Base-by-base conservation (phyloP, 805 yeast species). In the Candida sakaeoensis region DNA sequence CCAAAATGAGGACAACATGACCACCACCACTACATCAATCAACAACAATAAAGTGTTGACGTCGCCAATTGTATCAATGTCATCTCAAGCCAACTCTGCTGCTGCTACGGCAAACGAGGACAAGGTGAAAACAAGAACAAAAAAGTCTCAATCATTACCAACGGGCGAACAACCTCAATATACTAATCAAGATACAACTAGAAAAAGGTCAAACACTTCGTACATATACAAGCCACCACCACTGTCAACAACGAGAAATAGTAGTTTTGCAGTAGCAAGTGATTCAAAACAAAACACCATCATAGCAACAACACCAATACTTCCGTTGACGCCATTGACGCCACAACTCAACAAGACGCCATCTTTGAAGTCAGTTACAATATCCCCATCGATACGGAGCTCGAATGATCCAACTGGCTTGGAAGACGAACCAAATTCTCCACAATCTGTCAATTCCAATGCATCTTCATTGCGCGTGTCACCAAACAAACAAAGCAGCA, bases 361-460 rank as follows among this genome's bases (percentile, higher is more conserved):
- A 9, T 63, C 72, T 1, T 51, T 68, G 28, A 65, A 65, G 39
- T 58, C 68, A 4, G 53, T 68, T 5, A 61, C 70, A 3, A 64
- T 65, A 8, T 61, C 70, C 9, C 72, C 71, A 8, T 63, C 63
- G 38, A 46, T 54, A 0, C 45, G 63, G 35, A 37, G 7, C 10
- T 28, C 37, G 8, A 43, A 30, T 24, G 33, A 19, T 12, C 28
- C 31, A 14, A 24, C 26, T 16, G 42, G 37, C 3, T 38, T 41
- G 13, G 38, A 33, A 16, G 48, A 40, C n/a, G 39, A 29, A 14
- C 44, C 52, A 4, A 12, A 28, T 3, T 54, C 59, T 8, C 58
- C 58, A 12, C 51, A 45, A 23, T 53, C 56, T 14, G 32, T 38
- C 2, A 15, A 37, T 13, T 48, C 56, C 4, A 41, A 36, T 6